phyloP scores from a whole-genome alignment of 2,329 filamentous ascomycete genomes.

The Didymosphaeria variabile region DNA sequence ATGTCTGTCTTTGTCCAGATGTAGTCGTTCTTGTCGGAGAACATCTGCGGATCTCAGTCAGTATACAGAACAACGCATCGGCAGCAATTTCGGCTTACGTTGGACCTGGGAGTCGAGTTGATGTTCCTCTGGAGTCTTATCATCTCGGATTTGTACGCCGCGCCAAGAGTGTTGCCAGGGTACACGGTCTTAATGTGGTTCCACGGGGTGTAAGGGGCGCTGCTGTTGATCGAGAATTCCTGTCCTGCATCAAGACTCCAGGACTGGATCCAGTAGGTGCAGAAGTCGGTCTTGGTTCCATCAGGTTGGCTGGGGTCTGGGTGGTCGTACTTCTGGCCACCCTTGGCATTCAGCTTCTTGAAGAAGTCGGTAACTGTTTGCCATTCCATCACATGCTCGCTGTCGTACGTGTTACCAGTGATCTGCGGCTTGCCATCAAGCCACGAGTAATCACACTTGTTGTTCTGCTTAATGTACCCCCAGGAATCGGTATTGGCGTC shows the following conservation, averaged over 20 bases:
- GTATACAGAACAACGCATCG: not conserved
- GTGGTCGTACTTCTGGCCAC: constrained; percentile 7
- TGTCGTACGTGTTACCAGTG: constrained; percentile 12
- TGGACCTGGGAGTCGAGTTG: constrained; percentile 7
- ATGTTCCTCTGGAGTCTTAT: constrained; percentile 12
- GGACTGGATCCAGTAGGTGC: constrained; percentile 14
- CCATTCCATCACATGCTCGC: constrained; percentile 21
- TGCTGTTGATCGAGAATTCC: not conserved
- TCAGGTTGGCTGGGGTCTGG: constrained; percentile 9
- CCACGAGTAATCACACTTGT: constrained; percentile 11
- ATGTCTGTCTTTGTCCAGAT: constrained; percentile 11
- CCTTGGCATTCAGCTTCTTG: constrained; percentile 2
- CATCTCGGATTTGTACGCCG: constrained; percentile 8
- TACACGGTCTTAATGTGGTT: constrained; percentile 7
- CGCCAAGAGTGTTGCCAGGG: constrained; percentile 1
- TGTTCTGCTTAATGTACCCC: constrained; percentile 10
- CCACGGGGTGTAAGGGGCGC: not conserved
- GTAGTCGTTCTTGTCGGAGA: not conserved
- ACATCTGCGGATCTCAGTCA: constrained; percentile 1
- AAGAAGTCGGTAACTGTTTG: constrained; percentile 21
- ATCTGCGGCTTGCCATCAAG: constrained; percentile 6
- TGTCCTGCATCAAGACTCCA: constrained; percentile 3
- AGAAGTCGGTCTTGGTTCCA: constrained; percentile 10
- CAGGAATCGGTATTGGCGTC: constrained; percentile 5
- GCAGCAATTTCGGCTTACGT: constrained; percentile 3